These are phyloP conservation scores for Microthlaspi erraticum DNA, from an alignment of 345 rosid genomes.

Conservation along the genomic window DNA sequence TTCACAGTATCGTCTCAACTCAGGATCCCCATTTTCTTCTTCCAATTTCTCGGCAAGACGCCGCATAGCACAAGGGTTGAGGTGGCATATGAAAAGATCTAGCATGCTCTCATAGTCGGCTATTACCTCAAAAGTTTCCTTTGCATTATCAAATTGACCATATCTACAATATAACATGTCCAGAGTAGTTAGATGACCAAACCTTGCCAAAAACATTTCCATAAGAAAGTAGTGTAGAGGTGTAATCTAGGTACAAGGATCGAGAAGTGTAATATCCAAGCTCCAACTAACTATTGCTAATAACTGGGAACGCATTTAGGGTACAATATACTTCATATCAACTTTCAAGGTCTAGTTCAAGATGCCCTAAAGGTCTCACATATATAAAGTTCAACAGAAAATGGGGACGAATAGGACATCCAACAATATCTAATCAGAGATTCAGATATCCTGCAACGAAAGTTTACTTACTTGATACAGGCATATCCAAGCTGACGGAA, in stretches of 20 bases:
- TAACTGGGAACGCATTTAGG: background rate
- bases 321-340: background rate
- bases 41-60: constrained; percentile 96
- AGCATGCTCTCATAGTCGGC: constrained; percentile 94
- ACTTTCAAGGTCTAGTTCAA: constrained; percentile 18
- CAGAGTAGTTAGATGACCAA: constrained; percentile 29
- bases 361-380: constrained; percentile 17
- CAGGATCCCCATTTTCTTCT: constrained; percentile 88
- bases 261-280: background rate
- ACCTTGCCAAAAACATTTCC: background rate
- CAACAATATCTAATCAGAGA: background rate
- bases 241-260: constrained; percentile 1
- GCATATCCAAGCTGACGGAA: constrained; percentile 97
- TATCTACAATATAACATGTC: constrained; percentile 60
- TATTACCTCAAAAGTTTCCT: constrained; percentile 98
- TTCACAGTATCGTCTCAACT: constrained; percentile 88
- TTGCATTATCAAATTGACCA: constrained; percentile 93
- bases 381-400: constrained; percentile 10
- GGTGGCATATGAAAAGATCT: constrained; percentile 96
- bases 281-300: constrained; percentile 15
- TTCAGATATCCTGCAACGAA: constrained; percentile 21
- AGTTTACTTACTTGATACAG: constrained; percentile 74
- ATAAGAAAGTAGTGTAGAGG: background rate
- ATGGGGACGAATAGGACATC: background rate
- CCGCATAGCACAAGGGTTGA: constrained; percentile 98